Evolutionary conservation across 352 stramenopile species (phyloP), one percentile per base, ranked within the genome.

Genomic region (Pilasporangium apinafurcum): DNA sequence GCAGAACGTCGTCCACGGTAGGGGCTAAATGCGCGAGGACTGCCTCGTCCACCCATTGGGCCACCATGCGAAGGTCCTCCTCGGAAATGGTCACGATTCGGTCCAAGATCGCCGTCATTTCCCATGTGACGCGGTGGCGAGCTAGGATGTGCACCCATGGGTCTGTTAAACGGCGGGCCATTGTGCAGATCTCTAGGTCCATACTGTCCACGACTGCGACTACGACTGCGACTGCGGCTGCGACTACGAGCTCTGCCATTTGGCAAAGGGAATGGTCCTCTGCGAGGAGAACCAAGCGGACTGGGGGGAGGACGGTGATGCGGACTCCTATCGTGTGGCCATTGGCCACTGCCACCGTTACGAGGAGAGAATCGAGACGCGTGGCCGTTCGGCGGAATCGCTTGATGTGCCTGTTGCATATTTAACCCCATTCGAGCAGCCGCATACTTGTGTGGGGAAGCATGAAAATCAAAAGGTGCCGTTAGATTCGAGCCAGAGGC

Each of bases 151-250:
- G 27, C 18, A 12, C 29, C 18, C 39, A 43, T 42, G 4, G 32
- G 22, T 26, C 39, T 26, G 27, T 40, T 27, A 24, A 48, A 46
- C n/a, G 41, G 27, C 20, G 51, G 51, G 21, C 51, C 57, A 14
- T 57, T 47, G 40, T 60, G n/a, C n/a, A n/a, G n/a, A n/a, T n/a
- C n/a, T n/a, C n/a, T n/a, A n/a, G n/a, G n/a, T n/a, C n/a, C n/a
- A n/a, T n/a, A n/a, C n/a, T n/a, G n/a, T n/a, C n/a, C n/a, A n/a
- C n/a, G n/a, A n/a, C n/a, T 65, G n/a, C 56, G 53, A 14, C 51
- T 41, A 13, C 54, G 57, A 38, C 48, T 64, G 25, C 52, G 61
- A 47, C 65, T 80, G 61, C 59, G 54, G 33, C 62, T 69, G 24
- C 62, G 62, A 48, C 59, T 60, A 16, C 56, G 59, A 42, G 47